Evolutionary conservation across 2,329 filamentous ascomycete species (phyloP).

Genomic region (Trichoderma breve): DNA sequence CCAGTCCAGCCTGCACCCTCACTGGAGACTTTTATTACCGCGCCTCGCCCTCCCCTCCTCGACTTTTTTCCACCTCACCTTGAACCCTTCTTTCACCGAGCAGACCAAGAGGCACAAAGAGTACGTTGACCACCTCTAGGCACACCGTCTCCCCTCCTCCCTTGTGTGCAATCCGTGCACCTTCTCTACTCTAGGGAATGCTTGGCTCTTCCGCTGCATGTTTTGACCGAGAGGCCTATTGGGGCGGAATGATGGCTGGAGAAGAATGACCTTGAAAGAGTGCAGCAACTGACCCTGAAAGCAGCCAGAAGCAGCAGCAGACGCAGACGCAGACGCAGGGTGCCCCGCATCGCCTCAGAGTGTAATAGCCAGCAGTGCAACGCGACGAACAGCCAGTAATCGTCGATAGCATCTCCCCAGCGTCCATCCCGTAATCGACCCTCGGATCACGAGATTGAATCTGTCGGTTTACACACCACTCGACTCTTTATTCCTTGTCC

Average conservation of each 20-base stretch:
- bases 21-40: slow-evolving; percentile 23
- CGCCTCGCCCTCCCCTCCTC: slow-evolving; percentile 22
- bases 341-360: slow-evolving; percentile 21
- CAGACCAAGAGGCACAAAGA: slow-evolving; percentile 16
- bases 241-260: slow-evolving; percentile 13
- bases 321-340: slow-evolving; percentile 8
- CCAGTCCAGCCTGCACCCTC: slow-evolving; percentile 13
- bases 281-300: slow-evolving; percentile 14
- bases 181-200: neutral
- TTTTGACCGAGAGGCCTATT: neutral
- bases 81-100: slow-evolving; percentile 22
- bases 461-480: neutral
- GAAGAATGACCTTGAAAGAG: neutral
- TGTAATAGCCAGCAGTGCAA: slow-evolving; percentile 9
- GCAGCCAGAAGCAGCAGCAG: slow-evolving; percentile 11
- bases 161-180: neutral
- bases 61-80: slow-evolving; percentile 19
- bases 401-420: neutral
- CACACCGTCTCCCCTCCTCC: neutral
- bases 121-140: slow-evolving; percentile 15
- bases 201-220: neutral
- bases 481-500: neutral
- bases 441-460: neutral
- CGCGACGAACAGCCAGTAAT: slow-evolving; percentile 1
- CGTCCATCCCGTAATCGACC: slow-evolving; percentile 7